These are phyloP conservation scores for Nyssa sinensis DNA, from an alignment of 148 eudicot species.

Conservation along the genomic window DNA sequence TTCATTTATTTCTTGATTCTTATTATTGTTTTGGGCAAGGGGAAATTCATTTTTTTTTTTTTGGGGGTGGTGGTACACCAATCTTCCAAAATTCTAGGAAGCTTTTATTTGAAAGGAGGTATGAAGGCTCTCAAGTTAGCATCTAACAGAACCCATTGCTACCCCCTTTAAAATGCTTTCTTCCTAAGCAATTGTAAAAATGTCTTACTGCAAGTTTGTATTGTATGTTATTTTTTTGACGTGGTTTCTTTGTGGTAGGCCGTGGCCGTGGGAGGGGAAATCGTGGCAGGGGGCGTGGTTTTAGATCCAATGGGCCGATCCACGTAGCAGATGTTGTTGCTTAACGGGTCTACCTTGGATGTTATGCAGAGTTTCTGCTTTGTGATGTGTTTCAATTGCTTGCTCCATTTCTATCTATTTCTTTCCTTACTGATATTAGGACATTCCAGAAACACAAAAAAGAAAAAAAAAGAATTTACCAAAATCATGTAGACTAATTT, in stretches of 20 bases:
- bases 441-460: too few relatives aligned
- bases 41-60: too few relatives aligned
- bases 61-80: too few relatives aligned
- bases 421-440: constrained; percentile 32
- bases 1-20: too few relatives aligned
- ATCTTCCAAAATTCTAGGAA: too few relatives aligned
- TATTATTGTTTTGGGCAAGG: too few relatives aligned
- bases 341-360: constrained; percentile 17
- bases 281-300: constrained; percentile 69
- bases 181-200: not conserved
- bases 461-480: too few relatives aligned
- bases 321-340: constrained; percentile 50
- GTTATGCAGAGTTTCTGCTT: constrained; percentile 22
- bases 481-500: constrained; percentile 40
- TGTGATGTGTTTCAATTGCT: constrained; percentile 13
- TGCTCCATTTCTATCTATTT: constrained; percentile 29
- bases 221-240: not conserved
- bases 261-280: constrained; percentile 82
- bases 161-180: not conserved
- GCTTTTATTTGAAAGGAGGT: too few relatives aligned
- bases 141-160: not conserved
- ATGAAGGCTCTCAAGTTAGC: not conserved
- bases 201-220: not conserved
- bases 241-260: constrained; percentile 30
- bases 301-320: constrained; percentile 61